Percentiles rank a stretch among this genome's conserved stretches.
Conservation (phyloP, 2,329 filamentous ascomycete genomes). For the Pezicula neosporulosa region DNA sequence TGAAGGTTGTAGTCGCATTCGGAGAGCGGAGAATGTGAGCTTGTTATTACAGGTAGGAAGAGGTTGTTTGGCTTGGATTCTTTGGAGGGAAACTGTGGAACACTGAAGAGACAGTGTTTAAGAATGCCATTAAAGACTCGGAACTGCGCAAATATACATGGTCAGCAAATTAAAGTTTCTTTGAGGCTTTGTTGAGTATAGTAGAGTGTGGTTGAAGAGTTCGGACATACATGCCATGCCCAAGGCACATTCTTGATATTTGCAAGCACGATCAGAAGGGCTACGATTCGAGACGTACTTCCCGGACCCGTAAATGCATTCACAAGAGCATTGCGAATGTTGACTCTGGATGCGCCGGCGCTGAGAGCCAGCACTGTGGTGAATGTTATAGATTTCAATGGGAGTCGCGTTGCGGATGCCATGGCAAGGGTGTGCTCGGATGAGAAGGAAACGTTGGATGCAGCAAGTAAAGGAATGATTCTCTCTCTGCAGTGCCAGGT, state of each 20-base stretch:
- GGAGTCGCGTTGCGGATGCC: slow-evolving; percentile 27
- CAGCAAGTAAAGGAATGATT: too few species aligned
- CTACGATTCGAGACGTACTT: slow-evolving; percentile 23
- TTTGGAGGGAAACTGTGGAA: slow-evolving; percentile 30
- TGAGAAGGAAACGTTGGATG: too few species aligned
- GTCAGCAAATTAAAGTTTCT: not conserved
- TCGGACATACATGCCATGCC: slow-evolving; percentile 53
- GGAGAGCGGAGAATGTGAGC: slow-evolving; percentile 53
- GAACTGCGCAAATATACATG: slow-evolving; percentile 27
- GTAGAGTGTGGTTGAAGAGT: not conserved
- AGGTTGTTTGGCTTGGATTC: slow-evolving; percentile 34
- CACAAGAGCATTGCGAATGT: slow-evolving; percentile 14
- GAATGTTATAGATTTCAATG: slow-evolving; percentile 23
- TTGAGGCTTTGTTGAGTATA: not conserved
- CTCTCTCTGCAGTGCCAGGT: too few species aligned
- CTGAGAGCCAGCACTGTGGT: slow-evolving; percentile 14
- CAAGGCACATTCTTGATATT: slow-evolving; percentile 58
- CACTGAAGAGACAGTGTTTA: slow-evolving; percentile 38
- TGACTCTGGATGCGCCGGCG: slow-evolving; percentile 19
- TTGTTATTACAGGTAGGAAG: slow-evolving; percentile 59
- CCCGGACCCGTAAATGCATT: slow-evolving; percentile 26
- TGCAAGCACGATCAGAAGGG: slow-evolving; percentile 36
- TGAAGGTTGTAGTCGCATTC: slow-evolving; percentile 74
- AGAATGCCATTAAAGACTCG: slow-evolving; percentile 44
- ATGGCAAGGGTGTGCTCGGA: slow-evolving; percentile 8